Evolutionary conservation across 2,329 filamentous ascomycete species (phyloP), one percentile per base, ranked within the genome.

Genomic region (Colletotrichum sansevieriae): DNA sequence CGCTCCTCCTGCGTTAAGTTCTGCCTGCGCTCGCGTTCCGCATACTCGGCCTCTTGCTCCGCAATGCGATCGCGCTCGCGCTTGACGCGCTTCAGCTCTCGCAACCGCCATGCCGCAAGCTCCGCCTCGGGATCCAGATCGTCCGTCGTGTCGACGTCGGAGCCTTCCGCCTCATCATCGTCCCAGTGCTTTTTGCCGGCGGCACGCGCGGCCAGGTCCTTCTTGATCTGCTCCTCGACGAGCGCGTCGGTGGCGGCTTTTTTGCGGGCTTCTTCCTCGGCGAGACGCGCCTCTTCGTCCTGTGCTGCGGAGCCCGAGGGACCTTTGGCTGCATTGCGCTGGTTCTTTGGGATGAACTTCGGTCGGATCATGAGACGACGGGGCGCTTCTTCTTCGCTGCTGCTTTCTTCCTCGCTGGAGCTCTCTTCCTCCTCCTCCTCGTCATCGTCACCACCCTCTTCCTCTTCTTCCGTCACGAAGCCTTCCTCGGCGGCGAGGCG

Each of bases 31-130:
- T 98, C 96, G 41, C 97, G 86, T 80, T 98, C 95, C 60, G 94
- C 96, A 51, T 91, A 87, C 80, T 98, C 95, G 71, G 88, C 89
- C 82, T 99, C 96, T 39, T 90, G 89, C 72, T 87, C 88, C 77
- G 97, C 94, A 74, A 99, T 95, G 2, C 90, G 90, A 74, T 94
- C 90, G 29, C 96, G 90, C 74, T 96, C 92, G 58, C 96, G 90
- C 81, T 95, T 95, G 72, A 98, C 89, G 9, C 96, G 91, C 79
- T 91, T 91, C 47, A 99, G 85, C 81, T 99, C 96, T 56, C 96
- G 91, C 57, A 99, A 85, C 77, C 95, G 96, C 95, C 96, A 99
- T 0, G 95, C 94, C 7, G 94, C 94, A 71, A 91, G 88, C 79
- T 99, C 96, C 8, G 93, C 94, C 71, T 92, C 94, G 0, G 93